A percentile compares a stretch with the other conserved stretches of the same genome.
Evolutionary conservation across 2,329 filamentous ascomycete genomes (phyloP).

Genomic region (Cytospora piceae): DNA sequence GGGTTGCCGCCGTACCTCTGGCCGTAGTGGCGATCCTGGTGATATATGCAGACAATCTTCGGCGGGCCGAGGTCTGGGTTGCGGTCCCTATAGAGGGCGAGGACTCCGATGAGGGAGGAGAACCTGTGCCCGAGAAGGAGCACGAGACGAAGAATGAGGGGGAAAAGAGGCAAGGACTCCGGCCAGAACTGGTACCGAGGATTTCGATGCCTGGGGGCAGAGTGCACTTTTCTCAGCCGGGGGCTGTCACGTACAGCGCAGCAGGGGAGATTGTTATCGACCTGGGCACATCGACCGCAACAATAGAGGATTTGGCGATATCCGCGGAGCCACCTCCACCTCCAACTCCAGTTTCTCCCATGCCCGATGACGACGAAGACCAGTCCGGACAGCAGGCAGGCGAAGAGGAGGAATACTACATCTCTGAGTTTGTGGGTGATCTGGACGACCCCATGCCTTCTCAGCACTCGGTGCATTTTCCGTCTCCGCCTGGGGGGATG

Average conservation of each 20-base stretch:
- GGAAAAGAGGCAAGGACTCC: slow-evolving; percentile 3
- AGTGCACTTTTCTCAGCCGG: slow-evolving; percentile 14
- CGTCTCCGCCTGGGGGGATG: too few species aligned
- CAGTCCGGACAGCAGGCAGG: slow-evolving; percentile 14
- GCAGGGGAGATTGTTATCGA: slow-evolving; percentile 31
- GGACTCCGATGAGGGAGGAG: not conserved
- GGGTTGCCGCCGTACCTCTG: slow-evolving; percentile 47
- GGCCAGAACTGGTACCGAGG: not conserved
- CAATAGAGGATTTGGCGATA: not conserved
- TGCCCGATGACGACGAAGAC: not conserved
- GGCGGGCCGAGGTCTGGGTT: slow-evolving; percentile 51
- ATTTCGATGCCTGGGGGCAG: not conserved
- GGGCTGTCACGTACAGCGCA: slow-evolving; percentile 25
- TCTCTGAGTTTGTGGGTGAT: slow-evolving; percentile 32
- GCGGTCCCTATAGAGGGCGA: slow-evolving; percentile 41
- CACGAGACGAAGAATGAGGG: not conserved
- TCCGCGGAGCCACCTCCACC: not conserved
- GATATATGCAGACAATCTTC: slow-evolving; percentile 54
- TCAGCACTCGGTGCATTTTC: too few species aligned
- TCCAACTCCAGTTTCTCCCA: not conserved
- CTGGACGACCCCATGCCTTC: slow-evolving; percentile 26
- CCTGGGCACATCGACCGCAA: slow-evolving; percentile 20
- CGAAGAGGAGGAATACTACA: slow-evolving; percentile 26
- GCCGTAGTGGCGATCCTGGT: slow-evolving; percentile 45
- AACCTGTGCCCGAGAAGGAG: not conserved